A percentile compares a stretch with the other conserved stretches of the same genome.
These are phyloP conservation scores for Drechslerella coelobrocha DNA, from an alignment of 2,329 filamentous ascomycete species.

Conservation along the genomic window DNA sequence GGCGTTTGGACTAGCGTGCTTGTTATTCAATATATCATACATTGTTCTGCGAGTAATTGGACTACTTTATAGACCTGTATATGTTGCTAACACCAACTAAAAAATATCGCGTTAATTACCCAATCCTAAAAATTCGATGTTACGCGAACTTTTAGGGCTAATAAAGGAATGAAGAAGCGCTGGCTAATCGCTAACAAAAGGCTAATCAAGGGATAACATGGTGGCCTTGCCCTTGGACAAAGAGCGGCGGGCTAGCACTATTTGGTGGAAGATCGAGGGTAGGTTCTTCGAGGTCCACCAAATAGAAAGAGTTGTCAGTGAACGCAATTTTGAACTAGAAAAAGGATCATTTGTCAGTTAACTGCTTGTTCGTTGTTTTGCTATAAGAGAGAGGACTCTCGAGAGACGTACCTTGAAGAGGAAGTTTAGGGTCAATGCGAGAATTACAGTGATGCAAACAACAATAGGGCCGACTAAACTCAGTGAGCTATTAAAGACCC, in stretches of 20 bases:
- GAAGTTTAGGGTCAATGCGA: constrained; percentile 86
- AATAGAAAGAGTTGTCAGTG: constrained; percentile 32
- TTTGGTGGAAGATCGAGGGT: background rate
- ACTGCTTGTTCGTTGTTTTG: too few relatives aligned
- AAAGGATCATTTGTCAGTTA: background rate
- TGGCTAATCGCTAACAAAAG: too few relatives aligned
- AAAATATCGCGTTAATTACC: too few relatives aligned
- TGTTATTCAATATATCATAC: constrained; percentile 20
- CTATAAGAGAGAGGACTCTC: background rate
- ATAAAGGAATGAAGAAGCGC: too few relatives aligned
- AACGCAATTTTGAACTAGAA: constrained; percentile 41
- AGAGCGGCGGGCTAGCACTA: constrained; percentile 8
- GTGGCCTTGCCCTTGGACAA: constrained; percentile 38
- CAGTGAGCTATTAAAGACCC: constrained; percentile 84
- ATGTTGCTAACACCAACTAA: too few relatives aligned
- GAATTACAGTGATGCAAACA: constrained; percentile 77
- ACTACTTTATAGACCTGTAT: too few relatives aligned
- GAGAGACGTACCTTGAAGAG: constrained; percentile 73
- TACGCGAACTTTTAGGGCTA: too few relatives aligned
- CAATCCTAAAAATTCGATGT: too few relatives aligned
- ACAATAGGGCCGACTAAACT: constrained; percentile 74
- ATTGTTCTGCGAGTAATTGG: constrained; percentile 23
- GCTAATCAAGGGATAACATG: constrained; percentile 38
- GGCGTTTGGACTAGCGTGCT: constrained; percentile 32
- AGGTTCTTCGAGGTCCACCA: constrained; percentile 31